A percentile compares a stretch with the other conserved stretches of the same genome.
Evolutionary conservation across 352 stramenopile genomes (phyloP).

Genomic region (Phytophthora melonis): DNA sequence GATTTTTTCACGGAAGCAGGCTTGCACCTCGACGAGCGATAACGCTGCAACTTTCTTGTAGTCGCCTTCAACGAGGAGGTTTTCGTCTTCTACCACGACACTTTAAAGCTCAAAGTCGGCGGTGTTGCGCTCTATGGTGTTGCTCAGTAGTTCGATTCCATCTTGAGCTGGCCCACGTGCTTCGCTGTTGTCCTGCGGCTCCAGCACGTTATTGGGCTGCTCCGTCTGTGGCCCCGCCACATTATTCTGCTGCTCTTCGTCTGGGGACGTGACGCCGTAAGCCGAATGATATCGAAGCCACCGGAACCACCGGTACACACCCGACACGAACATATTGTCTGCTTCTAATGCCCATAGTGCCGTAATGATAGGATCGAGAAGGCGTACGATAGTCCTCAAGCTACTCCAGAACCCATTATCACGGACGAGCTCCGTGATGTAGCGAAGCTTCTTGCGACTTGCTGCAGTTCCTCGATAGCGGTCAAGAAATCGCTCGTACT

Average conservation of each 20-base stretch:
- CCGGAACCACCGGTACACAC: background rate
- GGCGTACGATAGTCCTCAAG: slow-evolving; percentile 10
- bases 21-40: background rate
- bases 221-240: background rate
- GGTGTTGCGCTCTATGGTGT: background rate
- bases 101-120: background rate
- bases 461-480: slow-evolving; percentile 14
- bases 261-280: background rate
- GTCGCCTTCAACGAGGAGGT: background rate
- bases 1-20: background rate
- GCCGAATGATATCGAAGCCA: background rate
- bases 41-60: background rate
- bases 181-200: background rate
- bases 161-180: background rate
- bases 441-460: slow-evolving; percentile 5
- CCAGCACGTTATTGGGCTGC: background rate
- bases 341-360: background rate
- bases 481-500: slow-evolving; percentile 8
- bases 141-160: background rate
- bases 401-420: slow-evolving; percentile 15
- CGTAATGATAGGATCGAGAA: slow-evolving; percentile 8
- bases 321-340: background rate
- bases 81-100: background rate
- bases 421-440: slow-evolving; percentile 2
- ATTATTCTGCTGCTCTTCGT: background rate